Base-by-base conservation (phyloP, 2,329 filamentous ascomycete genomes). In the Neonectria punicea region DNA sequence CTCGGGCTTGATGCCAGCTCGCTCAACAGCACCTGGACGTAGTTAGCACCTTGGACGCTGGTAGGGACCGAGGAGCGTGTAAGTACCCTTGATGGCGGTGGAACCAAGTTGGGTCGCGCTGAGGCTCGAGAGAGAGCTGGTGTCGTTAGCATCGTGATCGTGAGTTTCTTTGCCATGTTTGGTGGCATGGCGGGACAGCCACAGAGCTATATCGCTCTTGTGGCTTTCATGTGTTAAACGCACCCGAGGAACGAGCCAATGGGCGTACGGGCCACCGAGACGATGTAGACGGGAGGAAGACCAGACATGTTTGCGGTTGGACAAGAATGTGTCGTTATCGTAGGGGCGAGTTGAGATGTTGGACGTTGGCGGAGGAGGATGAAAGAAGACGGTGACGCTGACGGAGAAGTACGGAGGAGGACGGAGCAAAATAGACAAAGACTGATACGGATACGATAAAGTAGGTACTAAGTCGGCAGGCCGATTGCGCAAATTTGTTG, bases 211-310 rank as follows among this genome's bases (percentile, higher is more conserved):
- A 41, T 65, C 63, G 46, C 66, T 56, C 63, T 66, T 41, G 41
- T 41, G 46, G 57, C 53, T 49, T 44, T 47, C 5, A 18, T 14
- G 13, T n/a, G 20, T 63, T 44, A 18, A 36, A 61, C 80, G 67
- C 82, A 97, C 93, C 96, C 96, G 77, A 97, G 89, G 84, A 99
- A 99, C 71, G 93, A 94, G 76, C 96, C 96, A 71, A 97, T 87
- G 58, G 96, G 96, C 70, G 96, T 99, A 82, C 94, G 90, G 76
- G 90, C 93, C 70, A 90, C 92, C 65, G 96, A 96, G 78, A 98
- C 94, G 77, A 99, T 98, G 85, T 99, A 99, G 72, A 99, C 95
- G 65, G 94, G 87, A 71, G 93, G 92, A 70, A 94, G 88, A 73
- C 88, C 89, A 78, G 93, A 87, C 93, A 97, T 97, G 66, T 75